Conservation (phyloP, 192 early-diverging fungal species). For the Entophlyctis luteolus region DNA sequence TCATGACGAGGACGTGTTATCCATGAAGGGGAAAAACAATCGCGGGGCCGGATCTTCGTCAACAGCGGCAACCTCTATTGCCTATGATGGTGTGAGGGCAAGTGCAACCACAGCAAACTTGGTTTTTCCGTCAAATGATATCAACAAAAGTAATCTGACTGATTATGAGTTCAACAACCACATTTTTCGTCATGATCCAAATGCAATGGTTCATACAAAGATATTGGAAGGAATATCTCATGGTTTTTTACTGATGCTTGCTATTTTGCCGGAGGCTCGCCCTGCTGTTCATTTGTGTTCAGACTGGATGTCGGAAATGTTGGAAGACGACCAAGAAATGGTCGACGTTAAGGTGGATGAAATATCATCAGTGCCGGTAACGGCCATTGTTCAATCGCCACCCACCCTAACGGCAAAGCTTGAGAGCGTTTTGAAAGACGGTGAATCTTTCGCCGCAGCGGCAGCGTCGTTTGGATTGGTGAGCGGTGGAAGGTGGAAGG, state of each 20-base stretch:
- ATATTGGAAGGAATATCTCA: slow-evolving; percentile 70
- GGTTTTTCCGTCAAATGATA: no score
- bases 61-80: neutral
- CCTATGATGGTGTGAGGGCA: no score
- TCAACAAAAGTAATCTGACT: no score
- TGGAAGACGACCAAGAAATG: slow-evolving; percentile 32
- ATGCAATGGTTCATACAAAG: slow-evolving; percentile 59
- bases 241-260: slow-evolving; percentile 61
- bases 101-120: no score
- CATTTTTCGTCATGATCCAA: slow-evolving; percentile 44
- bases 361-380: neutral
- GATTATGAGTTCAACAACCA: slow-evolving; percentile 32
- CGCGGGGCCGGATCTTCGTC: neutral
- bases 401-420: slow-evolving; percentile 32
- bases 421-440: slow-evolving; percentile 11
- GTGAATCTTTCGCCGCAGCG: neutral
- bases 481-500: neutral
- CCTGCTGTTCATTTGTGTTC: slow-evolving; percentile 38
- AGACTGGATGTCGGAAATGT: slow-evolving; percentile 43
- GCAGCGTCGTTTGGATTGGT: neutral
- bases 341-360: slow-evolving; percentile 15
- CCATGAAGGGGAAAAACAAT: neutral
- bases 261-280: slow-evolving; percentile 68
- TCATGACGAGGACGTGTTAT: slow-evolving; percentile 7
- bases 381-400: neutral